Conservation (phyloP, 2,329 filamentous ascomycete species). For the Fusarium verticillioides region DNA sequence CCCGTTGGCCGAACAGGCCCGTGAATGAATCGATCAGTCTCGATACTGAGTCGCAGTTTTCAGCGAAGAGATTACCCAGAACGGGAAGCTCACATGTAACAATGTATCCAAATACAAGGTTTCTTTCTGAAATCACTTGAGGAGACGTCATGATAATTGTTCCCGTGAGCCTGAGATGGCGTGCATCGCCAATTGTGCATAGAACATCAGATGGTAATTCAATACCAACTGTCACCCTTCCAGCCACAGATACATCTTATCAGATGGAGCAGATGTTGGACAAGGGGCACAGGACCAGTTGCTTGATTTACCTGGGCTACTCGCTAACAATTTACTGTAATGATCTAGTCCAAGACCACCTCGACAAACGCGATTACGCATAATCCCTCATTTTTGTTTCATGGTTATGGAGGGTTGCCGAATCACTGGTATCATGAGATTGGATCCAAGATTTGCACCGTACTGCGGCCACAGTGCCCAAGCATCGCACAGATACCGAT, state of each 20-base stretch:
- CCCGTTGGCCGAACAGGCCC: constrained; percentile 16
- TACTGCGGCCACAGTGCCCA: constrained; percentile 10
- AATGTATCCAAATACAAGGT: not conserved
- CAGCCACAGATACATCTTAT: constrained; percentile 22
- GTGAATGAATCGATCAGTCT: constrained; percentile 6
- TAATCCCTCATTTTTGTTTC: constrained; percentile 4
- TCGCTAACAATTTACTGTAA: not conserved
- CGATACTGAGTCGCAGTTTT: constrained; percentile 5
- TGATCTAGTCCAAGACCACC: not conserved
- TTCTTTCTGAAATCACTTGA: constrained; percentile 1
- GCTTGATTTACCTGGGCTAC: constrained; percentile 1
- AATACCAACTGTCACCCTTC: not conserved
- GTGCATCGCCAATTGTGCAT: constrained; percentile 2
- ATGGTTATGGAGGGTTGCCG: not conserved
- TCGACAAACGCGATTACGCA: not conserved
- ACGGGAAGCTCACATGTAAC: constrained; percentile 12
- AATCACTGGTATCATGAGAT: constrained; percentile 5
- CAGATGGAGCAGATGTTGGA: constrained; percentile 15
- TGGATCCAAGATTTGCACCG: not conserved
- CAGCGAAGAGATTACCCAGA: not conserved
- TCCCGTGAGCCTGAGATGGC: constrained; percentile 8
- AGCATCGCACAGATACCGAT: constrained; percentile 39
- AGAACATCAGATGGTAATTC: not conserved
- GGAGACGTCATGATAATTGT: constrained; percentile 7
- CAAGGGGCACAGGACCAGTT: constrained; percentile 8